These are phyloP conservation scores for Nemania diffusa DNA, from an alignment of 2,329 filamentous ascomycete genomes.

Conservation along the genomic window DNA sequence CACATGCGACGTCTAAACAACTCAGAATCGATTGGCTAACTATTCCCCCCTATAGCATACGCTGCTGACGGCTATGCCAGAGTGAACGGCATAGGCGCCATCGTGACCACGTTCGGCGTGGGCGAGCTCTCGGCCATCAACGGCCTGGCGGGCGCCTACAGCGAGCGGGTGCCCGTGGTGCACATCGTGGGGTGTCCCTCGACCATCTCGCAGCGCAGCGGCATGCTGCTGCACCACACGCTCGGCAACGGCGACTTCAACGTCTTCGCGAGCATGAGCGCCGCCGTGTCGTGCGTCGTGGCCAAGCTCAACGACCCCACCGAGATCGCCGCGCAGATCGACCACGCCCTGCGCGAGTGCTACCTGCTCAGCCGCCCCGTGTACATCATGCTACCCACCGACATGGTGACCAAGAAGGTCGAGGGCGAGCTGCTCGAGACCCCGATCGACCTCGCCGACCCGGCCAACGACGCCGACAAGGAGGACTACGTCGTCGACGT, in stretches of 20 bases:
- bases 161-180: conserved; percentile 76
- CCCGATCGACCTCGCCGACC: conserved; percentile 73
- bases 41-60: conserved; percentile 62
- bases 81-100: conserved; percentile 74
- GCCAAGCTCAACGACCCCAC: conserved; percentile 75
- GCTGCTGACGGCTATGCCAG: conserved; percentile 84
- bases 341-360: conserved; percentile 79
- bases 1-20: not conserved
- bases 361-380: conserved; percentile 80
- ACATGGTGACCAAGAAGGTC: conserved; percentile 80
- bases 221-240: conserved; percentile 72
- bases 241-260: conserved; percentile 83
- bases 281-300: conserved; percentile 75
- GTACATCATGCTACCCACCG: conserved; percentile 84
- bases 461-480: conserved; percentile 73
- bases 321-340: conserved; percentile 79
- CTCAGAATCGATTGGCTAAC: not conserved
- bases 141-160: conserved; percentile 77
- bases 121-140: conserved; percentile 80
- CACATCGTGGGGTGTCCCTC: conserved; percentile 65
- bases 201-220: conserved; percentile 58
- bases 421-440: conserved; percentile 77
- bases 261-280: conserved; percentile 83
- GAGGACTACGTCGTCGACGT: conserved; percentile 87
- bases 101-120: conserved; percentile 81